phyloP scores from a whole-genome alignment of 805 yeast genomes.

The Lipomyces yamadae region DNA sequence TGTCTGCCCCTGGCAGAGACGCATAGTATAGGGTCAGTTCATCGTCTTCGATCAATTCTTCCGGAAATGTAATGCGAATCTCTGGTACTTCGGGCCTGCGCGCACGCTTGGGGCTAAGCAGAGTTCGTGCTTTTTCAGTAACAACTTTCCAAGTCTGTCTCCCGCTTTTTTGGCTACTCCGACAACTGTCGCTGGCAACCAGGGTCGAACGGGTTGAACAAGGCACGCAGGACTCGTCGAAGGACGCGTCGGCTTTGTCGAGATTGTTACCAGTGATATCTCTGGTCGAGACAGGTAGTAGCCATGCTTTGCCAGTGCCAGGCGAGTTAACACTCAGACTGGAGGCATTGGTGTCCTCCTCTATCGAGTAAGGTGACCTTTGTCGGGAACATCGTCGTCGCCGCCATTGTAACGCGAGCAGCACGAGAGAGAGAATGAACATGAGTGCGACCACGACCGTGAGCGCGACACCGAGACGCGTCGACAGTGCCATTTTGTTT shows the following conservation, averaged over 20 bases:
- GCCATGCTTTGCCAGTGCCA: constrained; percentile 8
- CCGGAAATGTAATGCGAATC: constrained; percentile 34
- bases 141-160: not conserved
- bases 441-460: constrained; percentile 6
- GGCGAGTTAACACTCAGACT: constrained; percentile 1
- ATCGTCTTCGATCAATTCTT: constrained; percentile 18
- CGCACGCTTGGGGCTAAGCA: not conserved
- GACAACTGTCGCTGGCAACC: not conserved
- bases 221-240: not conserved
- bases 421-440: constrained; percentile 3
- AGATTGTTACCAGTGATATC: not conserved
- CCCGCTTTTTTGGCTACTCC: not conserved
- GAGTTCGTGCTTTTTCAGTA: not conserved
- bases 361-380: not conserved
- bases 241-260: not conserved
- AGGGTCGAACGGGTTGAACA: constrained; percentile 7
- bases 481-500: not conserved
- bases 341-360: not conserved
- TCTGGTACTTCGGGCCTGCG: constrained; percentile 19
- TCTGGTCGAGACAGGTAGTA: not conserved
- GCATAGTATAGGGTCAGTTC: constrained; percentile 3
- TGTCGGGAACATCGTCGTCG: not conserved
- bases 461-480: constrained; percentile 4
- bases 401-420: constrained; percentile 4
- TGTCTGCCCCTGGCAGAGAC: not conserved